Evolutionary conservation across 2,329 filamentous ascomycete genomes (phyloP).

Genomic region (Colletotrichum navitas): DNA sequence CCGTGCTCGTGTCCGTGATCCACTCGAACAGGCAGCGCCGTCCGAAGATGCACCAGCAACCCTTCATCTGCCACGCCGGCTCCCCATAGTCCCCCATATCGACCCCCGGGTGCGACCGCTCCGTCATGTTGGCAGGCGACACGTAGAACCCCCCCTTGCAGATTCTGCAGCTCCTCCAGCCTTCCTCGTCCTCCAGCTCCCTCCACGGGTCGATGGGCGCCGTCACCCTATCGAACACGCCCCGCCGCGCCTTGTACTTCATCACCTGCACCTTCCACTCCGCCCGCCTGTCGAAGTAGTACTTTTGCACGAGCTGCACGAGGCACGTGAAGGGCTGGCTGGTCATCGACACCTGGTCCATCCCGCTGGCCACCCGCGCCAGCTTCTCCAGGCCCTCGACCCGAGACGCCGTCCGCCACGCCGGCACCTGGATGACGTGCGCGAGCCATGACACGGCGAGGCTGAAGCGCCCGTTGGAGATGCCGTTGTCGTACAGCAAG

Average conservation of each 20-base stretch:
- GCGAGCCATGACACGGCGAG: slow-evolving; percentile 14
- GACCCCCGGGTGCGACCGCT: not conserved
- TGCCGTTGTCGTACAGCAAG: slow-evolving; percentile 29
- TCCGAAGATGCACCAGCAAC: slow-evolving; percentile 28
- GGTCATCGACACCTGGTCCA: not conserved
- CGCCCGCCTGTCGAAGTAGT: slow-evolving; percentile 18
- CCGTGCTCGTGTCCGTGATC: slow-evolving; percentile 7
- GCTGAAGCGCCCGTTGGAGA: slow-evolving; percentile 24
- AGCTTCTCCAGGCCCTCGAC: slow-evolving; percentile 17
- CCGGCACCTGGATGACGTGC: slow-evolving; percentile 18
- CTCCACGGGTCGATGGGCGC: not conserved
- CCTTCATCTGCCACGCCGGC: slow-evolving; percentile 24
- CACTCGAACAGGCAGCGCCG: slow-evolving; percentile 30
- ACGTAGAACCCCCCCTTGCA: slow-evolving; percentile 22
- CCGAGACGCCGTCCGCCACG: slow-evolving; percentile 10
- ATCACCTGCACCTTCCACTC: slow-evolving; percentile 22
- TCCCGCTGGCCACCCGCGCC: not conserved
- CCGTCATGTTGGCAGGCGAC: not conserved
- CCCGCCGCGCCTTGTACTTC: slow-evolving; percentile 21
- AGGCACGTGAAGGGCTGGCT: slow-evolving; percentile 1
- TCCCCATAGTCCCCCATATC: slow-evolving; percentile 17
- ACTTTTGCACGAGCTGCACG: slow-evolving; percentile 8
- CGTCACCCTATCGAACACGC: slow-evolving; percentile 11
- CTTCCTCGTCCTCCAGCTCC: not conserved
- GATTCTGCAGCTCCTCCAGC: not conserved